Base-by-base conservation (phyloP, 306 rosid species). In the Inga laurina region DNA sequence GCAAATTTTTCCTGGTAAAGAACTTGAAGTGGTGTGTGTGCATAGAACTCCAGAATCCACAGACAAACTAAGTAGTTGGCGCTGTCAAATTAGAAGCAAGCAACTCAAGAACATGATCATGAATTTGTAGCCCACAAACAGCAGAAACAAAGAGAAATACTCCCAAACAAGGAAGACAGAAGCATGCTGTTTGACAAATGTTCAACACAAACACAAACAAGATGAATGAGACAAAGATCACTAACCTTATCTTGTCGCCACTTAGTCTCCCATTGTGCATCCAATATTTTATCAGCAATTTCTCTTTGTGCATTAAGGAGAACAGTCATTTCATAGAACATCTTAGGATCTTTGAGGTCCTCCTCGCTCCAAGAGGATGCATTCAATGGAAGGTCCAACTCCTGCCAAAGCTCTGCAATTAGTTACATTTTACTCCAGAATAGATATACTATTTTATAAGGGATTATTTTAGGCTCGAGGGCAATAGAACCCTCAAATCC, bases 241-340 rank as follows among this genome's bases (percentile, higher is more conserved):
- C 90, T 62, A 79, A 95, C 98, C 99, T 90, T 94, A 78, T 90
- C 97, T 84, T 96, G 93, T 35, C 94, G 97, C 99, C 99, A 94
- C 86, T 90, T 86, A 62, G 92, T 88, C 86, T 92, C 95, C 99
- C 97, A 94, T 76, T 90, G 97, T n/a, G 94, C 85, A 83, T 96
- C 97, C 92, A 92, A 86, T 77, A 96, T 90, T 87, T 96, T 91
- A 84, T 93, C 97, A 74, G 94, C 90, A 32, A 96, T 88, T 86
- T 96, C 98, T 90, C 97, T 89, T 85, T 96, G 99, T 64, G 97
- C 99, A 74, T 94, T 96, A 70, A 94, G 94, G 91, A 96, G 99
- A 79, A 96, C 82, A 24, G 96, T 92, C 98, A 96, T 96, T 86
- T 96, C 99, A 75, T 90, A 84, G 68, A 94, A 87, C 57, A 92